Evolutionary conservation across 2,329 filamentous ascomycete species (phyloP), one percentile per base, ranked within the genome.

Genomic region (Diaporthe batatas): DNA sequence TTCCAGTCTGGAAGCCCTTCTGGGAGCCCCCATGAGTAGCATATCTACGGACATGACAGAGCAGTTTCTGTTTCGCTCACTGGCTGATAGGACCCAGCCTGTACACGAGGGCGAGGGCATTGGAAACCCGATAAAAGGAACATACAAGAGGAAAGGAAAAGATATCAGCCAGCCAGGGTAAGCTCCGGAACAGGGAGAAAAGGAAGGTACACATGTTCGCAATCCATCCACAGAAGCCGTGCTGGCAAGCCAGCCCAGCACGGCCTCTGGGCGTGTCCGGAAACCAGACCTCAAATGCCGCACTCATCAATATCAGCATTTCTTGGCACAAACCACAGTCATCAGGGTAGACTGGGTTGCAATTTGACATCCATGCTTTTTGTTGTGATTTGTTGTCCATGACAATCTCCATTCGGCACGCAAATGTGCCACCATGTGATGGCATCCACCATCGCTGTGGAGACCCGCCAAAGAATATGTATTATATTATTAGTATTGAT

Each of bases 281-380:
- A 72, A 70, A 73, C 73, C 73, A 74, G 73, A 57, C 73, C 57
- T 70, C 71, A 36, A 74, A 74, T 80, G 82, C 81, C 77, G 68
- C 75, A 65, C 77, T 77, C 76, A 76, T 91, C 83, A 80, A 89
- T 96, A 88, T 97, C 90, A 96, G 95, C 95, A 98, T 94, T 94
- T 97, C 94, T 97, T 95, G 95, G 95, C 95, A 94, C 95, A 96
- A 95, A 70, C 91, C 89, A 88, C 91, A 95, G 94, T 92, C 94
- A 98, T 91, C 75, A 75, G 82, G 83, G 82, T 83, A 83, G 91
- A 91, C 92, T 90, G 90, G 87, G 93, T 96, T 96, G 95, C 91
- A 98, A 98, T 98, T 98, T 98, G 95, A 98, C 95, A 98, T 98
- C 94, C 93, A 94, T 97, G 95, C 95, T 96, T 77, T 29, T n/a